These are phyloP conservation scores for Diaporthe ilicicola DNA, from an alignment of 2,329 filamentous ascomycete genomes.

Conservation along the genomic window DNA sequence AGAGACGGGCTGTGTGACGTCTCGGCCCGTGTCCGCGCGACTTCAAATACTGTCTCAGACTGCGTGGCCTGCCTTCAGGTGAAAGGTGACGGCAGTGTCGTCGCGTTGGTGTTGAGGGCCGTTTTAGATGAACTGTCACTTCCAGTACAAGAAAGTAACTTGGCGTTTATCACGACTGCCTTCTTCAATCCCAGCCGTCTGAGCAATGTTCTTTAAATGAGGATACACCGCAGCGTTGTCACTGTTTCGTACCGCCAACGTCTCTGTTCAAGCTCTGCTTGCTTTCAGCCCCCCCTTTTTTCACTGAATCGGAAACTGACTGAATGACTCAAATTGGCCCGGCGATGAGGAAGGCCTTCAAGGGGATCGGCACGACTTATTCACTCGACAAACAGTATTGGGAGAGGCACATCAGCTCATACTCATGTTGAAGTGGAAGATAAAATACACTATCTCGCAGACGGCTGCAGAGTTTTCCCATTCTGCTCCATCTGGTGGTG, in stretches of 20 bases:
- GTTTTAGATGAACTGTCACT: background rate
- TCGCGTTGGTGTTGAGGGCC: background rate
- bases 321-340: constrained; percentile 17
- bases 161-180: background rate
- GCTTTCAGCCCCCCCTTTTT: background rate
- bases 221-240: background rate
- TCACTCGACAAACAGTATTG: background rate
- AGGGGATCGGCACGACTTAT: background rate
- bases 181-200: background rate
- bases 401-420: background rate
- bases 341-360: background rate
- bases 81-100: background rate
- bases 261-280: background rate
- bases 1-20: background rate
- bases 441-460: background rate
- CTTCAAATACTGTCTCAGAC: background rate
- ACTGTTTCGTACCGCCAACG: background rate
- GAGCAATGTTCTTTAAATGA: background rate
- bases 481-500: constrained; percentile 25
- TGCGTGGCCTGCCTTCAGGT: background rate
- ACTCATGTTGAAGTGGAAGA: background rate
- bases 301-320: constrained; percentile 11
- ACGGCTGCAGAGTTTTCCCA: constrained; percentile 23
- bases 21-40: background rate
- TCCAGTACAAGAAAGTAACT: background rate